Evolutionary conservation across 768 basidiomycete species (phyloP).

Genomic region (Termitomyces sp.): DNA sequence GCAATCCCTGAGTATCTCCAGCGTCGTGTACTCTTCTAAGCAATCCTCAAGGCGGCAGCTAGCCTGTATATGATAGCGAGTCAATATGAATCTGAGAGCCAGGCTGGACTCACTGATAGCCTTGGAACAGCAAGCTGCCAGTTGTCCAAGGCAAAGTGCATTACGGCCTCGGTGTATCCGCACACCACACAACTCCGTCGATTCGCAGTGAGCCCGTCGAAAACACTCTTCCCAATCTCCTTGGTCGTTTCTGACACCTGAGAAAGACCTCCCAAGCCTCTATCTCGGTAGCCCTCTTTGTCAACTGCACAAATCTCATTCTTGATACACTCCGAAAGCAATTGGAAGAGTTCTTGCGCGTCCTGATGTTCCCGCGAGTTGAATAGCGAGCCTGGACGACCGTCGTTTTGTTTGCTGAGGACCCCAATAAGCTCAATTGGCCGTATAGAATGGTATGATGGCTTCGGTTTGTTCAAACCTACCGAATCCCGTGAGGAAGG

Average conservation of each 20-base stretch:
- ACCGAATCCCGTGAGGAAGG: conserved; percentile 1
- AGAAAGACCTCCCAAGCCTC: conserved; percentile 58
- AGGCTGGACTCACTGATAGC: conserved; percentile 42
- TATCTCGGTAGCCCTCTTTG: conserved; percentile 62
- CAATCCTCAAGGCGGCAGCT: conserved; percentile 75
- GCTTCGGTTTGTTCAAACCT: conserved; percentile 65
- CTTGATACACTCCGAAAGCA: conserved; percentile 85
- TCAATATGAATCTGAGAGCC: neutral
- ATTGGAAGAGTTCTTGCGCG: conserved; percentile 96
- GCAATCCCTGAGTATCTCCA: conserved; percentile 88
- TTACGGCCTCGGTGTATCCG: conserved; percentile 91
- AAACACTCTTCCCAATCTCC: conserved; percentile 62
- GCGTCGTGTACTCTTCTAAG: conserved; percentile 80
- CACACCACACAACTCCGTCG: conserved; percentile 83
- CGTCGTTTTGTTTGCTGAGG: conserved; percentile 48
- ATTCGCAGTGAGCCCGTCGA: conserved; percentile 89
- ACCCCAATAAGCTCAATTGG: conserved; percentile 70
- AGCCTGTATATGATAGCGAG: conserved; percentile 29
- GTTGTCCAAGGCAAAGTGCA: conserved; percentile 86
- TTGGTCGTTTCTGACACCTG: conserved; percentile 11
- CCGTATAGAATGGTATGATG: conserved; percentile 55
- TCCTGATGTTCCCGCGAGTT: conserved; percentile 94
- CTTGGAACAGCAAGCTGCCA: conserved; percentile 75
- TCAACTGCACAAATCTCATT: conserved; percentile 75
- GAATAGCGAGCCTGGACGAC: conserved; percentile 60